Evolutionary conservation across 345 rosid species (phyloP), one percentile per base, ranked within the genome.

Genomic region (Durio zibethinus): DNA sequence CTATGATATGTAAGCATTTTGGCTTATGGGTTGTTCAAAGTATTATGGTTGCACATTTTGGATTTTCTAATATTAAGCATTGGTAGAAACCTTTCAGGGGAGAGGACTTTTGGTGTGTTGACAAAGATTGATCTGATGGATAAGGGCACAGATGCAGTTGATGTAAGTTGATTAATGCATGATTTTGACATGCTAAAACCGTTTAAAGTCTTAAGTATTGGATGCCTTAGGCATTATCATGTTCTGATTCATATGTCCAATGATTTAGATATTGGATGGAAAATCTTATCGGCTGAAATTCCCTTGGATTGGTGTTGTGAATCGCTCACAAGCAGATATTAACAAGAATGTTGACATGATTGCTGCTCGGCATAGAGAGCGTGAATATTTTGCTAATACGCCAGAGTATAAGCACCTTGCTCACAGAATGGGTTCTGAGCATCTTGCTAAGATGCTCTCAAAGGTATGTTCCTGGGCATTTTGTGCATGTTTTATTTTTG

Each of bases 111-210:
- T 67, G 99, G 99, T 74, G 99, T 97, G 81, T 87, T 97, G 87
- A 97, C 99, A 35, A 97, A 97, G 90, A 97, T 94, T 70, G 99
- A 97, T 85, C 97, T 97, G 80, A 97, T 97, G 99, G 99, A 97
- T 76, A 91, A 89, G 90, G 99, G 97, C 65, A 97, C 99, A 11
- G 97, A 97, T 88, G 98, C 98, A 74, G 98, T 86, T 50, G 99
- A 97, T 53, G 99, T 97, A 88, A 94, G 94, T 87, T 80, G 71
- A 23, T 67, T 80, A 79, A 54, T 71, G 48, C 36, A n/a, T 63
- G 54, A 0, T 36, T 38, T 59, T 10, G 35, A 16, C 57, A 9
- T 75, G 8, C 36, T 35, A 21, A 29, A 57, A 23, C 33, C 15
- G 23, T 29, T 61, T 74, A n/a, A 33, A 48, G 23, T 33, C 64